phyloP scores from a whole-genome alignment of 352 stramenopile species.

The Pythium rhizo-oryzae region DNA sequence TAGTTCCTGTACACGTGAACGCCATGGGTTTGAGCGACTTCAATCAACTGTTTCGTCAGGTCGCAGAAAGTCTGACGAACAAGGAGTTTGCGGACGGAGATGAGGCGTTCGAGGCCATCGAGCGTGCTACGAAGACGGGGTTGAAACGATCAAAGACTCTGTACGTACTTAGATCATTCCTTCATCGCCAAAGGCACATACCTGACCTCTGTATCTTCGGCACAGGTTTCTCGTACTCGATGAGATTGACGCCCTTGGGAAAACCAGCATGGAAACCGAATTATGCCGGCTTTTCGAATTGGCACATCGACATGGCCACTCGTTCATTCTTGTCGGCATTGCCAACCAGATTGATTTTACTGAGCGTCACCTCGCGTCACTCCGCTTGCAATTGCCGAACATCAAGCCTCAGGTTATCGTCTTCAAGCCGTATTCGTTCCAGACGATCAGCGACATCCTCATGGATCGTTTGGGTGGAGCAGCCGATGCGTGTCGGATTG shows the following conservation, averaged over 20 bases:
- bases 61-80: slow-evolving; percentile 57
- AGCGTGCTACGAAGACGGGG: slow-evolving; percentile 45
- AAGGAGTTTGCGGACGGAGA: slow-evolving; percentile 45
- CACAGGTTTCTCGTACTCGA: slow-evolving; percentile 67
- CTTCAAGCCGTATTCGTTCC: slow-evolving; percentile 79
- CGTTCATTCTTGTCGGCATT: slow-evolving; percentile 81
- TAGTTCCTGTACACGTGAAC: slow-evolving; percentile 69
- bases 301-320: slow-evolving; percentile 53
- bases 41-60: slow-evolving; percentile 52
- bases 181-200: slow-evolving; percentile 24
- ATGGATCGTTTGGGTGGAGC: slow-evolving; percentile 64
- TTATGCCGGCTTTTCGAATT: slow-evolving; percentile 81
- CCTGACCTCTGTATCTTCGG: slow-evolving; percentile 1
- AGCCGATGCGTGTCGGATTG: slow-evolving; percentile 41
- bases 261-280: slow-evolving; percentile 68
- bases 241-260: slow-evolving; percentile 79
- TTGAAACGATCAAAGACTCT: slow-evolving; percentile 60
- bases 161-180: background rate
- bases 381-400: slow-evolving; percentile 55
- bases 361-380: slow-evolving; percentile 65
- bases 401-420: slow-evolving; percentile 68
- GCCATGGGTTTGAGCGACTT: slow-evolving; percentile 67
- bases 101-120: slow-evolving; percentile 69
- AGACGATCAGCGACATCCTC: slow-evolving; percentile 81
- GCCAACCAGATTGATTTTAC: slow-evolving; percentile 88